phyloP scores from a whole-genome alignment of 2,329 filamentous ascomycete genomes.

The Hypoxylon sp. region DNA sequence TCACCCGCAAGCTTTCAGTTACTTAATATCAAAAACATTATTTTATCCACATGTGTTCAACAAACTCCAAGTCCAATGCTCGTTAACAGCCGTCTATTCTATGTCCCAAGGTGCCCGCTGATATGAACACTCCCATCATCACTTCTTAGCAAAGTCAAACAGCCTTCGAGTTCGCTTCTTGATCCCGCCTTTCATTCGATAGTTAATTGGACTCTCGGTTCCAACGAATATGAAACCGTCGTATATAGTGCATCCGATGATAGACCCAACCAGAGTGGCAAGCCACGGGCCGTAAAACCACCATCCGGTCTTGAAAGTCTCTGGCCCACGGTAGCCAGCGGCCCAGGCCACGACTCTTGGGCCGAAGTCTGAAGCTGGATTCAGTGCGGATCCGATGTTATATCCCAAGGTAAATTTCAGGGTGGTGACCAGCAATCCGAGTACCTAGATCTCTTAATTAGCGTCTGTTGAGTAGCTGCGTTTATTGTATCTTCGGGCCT shows the following conservation, averaged over 20 bases:
- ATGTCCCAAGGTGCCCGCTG: background rate
- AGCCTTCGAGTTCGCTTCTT: constrained; percentile 32
- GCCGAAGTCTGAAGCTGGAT: constrained; percentile 58
- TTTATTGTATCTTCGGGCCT: background rate
- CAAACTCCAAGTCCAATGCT: background rate
- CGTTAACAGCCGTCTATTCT: background rate
- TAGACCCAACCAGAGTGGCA: constrained; percentile 49
- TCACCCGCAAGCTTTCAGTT: no score
- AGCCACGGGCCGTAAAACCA: constrained; percentile 55
- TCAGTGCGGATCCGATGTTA: constrained; percentile 57
- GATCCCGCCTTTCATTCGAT: constrained; percentile 22
- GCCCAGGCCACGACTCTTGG: constrained; percentile 47
- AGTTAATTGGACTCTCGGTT: constrained; percentile 52
- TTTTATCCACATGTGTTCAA: background rate
- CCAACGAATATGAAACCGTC: constrained; percentile 54
- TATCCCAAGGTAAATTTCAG: constrained; percentile 58
- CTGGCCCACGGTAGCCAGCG: constrained; percentile 40
- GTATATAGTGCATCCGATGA: constrained; percentile 53
- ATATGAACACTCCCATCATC: background rate
- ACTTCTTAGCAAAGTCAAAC: constrained; percentile 21
- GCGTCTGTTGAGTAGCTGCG: background rate
- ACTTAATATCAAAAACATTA: no score
- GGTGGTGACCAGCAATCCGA: constrained; percentile 56
- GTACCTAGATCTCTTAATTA: constrained; percentile 38
- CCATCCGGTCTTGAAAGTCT: constrained; percentile 54